Conservation (phyloP, 495 filamentous ascomycete species). For the Neurospora sp. region DNA sequence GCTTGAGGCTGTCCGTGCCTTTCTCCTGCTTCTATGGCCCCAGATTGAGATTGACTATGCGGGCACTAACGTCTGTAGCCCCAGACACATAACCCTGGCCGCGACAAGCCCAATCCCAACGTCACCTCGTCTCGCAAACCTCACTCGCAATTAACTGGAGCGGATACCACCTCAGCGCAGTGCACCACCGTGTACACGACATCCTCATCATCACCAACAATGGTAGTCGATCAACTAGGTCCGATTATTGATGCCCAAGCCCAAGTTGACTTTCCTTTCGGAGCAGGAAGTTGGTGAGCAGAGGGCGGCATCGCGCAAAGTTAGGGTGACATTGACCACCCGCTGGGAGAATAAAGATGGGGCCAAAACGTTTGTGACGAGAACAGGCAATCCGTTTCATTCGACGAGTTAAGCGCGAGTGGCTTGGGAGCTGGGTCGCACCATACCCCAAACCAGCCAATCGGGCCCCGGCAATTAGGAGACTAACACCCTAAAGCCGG, state of each 20-base stretch:
- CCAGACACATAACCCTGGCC: background rate
- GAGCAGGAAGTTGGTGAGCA: background rate
- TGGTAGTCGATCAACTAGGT: background rate
- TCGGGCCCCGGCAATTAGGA: background rate
- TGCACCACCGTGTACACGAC: background rate
- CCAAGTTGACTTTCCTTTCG: background rate
- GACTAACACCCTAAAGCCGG: background rate
- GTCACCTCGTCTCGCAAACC: background rate
- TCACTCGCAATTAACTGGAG: background rate
- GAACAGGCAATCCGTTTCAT: background rate
- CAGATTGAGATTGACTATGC: background rate
- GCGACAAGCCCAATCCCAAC: background rate
- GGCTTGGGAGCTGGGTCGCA: background rate
- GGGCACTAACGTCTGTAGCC: background rate
- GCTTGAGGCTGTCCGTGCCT: background rate
- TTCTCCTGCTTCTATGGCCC: background rate
- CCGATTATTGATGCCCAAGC: background rate
- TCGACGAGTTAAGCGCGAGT: background rate
- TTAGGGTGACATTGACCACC: background rate
- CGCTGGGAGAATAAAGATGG: background rate
- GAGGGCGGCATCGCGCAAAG: background rate
- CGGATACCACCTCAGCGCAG: background rate
- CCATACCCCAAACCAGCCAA: background rate
- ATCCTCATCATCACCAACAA: background rate
- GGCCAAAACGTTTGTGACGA: background rate